phyloP scores from a whole-genome alignment of 2,329 filamentous ascomycete species.

The Botrytis squamosa region DNA sequence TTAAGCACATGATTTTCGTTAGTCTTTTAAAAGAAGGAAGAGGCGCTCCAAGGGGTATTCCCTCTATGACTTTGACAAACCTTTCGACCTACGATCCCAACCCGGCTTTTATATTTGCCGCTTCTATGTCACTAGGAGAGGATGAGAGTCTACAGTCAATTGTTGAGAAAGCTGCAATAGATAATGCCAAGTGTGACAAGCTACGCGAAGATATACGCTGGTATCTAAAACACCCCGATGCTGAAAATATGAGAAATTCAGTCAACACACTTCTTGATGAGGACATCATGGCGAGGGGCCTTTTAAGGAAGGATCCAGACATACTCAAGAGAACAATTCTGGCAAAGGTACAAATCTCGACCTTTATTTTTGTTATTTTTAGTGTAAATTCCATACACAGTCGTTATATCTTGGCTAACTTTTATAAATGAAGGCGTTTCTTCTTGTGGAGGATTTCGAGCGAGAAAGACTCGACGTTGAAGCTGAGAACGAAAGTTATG shows the following conservation, averaged over 20 bases:
- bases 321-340: background rate
- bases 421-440: background rate
- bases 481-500: background rate
- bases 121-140: constrained; percentile 1
- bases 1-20: background rate
- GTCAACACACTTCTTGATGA: background rate
- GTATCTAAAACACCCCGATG: background rate
- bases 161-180: background rate
- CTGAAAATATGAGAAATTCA: background rate
- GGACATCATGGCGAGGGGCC: background rate
- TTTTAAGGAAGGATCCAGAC: background rate
- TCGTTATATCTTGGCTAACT: background rate
- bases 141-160: background rate
- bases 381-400: background rate
- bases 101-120: background rate
- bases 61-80: background rate
- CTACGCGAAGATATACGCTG: background rate
- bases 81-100: constrained; percentile 1
- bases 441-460: background rate
- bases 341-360: background rate
- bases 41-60: background rate
- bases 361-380: background rate
- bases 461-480: background rate
- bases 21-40: background rate
- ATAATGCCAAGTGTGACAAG: background rate